Evolutionary conservation across 129 eudicot species (phyloP), one percentile per base, ranked within the genome.

Genomic region (Lactuca sativa): DNA sequence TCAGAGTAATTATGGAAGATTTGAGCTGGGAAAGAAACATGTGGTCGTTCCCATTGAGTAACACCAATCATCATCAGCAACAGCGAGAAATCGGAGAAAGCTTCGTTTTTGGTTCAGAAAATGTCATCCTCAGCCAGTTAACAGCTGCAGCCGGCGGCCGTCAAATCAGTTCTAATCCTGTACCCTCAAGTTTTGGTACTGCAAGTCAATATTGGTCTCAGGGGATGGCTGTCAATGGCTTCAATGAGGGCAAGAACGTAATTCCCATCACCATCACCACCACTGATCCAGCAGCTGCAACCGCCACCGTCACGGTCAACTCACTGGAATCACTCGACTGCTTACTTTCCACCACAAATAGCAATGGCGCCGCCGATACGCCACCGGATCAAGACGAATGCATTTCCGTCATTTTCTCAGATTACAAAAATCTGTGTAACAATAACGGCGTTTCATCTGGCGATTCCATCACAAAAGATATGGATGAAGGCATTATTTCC

Each of bases 301-400:
- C n/a, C 52, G 49, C 49, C 13, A 8, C 2, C 12, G 52, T 47
- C 5, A 10, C 52, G n/a, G 52, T 47, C 14, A 47, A 47, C n/a
- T 47, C 52, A 47, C 67, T 86, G 52, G 96, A 84, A 12, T 80
- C 97, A 49, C 76, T 85, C 0, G 89, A 83, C 18, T 85, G 92
- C 66, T 56, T 87, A 59, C 64, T 85, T 5, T 86, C 93, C 3
- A 66, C 61, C 14, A 75, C 90, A 34, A 90, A 77, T 61, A 90
- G 85, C 81, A 73, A 58, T 64, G 66, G 80, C 15, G 62, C 81
- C 15, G 62, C 81, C 0, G 78, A 80, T 18, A 56, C 82, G 11
- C 73, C 83, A 15, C 78, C 85, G 11, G 86, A 81, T 62, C 81
- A 76, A 48, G 86, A 70, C 31, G 79, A 79, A 38, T 90, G 69